Percentiles rank a stretch among this genome's conserved stretches.
phyloP scores from a whole-genome alignment of 2,329 filamentous ascomycete genomes.

The Fusarium caatingaense region DNA sequence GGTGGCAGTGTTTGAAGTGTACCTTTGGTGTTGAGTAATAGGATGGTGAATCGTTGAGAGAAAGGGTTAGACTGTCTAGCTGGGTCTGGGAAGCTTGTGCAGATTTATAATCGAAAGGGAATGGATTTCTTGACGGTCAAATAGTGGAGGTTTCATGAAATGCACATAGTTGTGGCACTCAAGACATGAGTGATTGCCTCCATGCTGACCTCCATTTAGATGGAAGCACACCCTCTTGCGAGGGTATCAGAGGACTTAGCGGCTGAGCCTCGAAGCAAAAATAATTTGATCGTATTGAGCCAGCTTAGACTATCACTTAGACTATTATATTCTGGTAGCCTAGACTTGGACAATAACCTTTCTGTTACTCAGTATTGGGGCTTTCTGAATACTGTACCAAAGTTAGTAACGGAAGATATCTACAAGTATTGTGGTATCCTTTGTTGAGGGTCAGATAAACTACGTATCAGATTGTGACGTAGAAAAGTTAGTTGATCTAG shows the following conservation, averaged over 20 bases:
- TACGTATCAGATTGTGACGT: background rate
- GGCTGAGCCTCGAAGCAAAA: no score
- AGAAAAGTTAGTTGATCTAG: background rate
- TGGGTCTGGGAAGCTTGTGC: background rate
- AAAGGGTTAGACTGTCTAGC: rapidly evolving
- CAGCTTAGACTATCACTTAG: no score
- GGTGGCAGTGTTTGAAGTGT: background rate
- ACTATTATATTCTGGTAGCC: no score
- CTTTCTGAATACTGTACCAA: no score
- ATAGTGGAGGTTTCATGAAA: background rate
- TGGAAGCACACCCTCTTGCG: background rate
- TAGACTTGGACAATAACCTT: no score
- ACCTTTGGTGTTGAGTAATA: background rate
- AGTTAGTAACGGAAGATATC: no score
- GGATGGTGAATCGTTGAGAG: rapidly evolving
- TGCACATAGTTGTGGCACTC: background rate
- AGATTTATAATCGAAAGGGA: background rate
- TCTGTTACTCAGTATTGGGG: no score
- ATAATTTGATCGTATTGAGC: no score
- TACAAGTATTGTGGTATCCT: background rate
- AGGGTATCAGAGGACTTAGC: background rate
- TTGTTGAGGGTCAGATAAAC: background rate
- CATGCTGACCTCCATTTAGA: background rate
- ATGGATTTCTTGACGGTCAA: no score
- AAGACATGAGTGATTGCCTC: background rate